These are phyloP conservation scores for Rhodotorula sp. DNA, from an alignment of 1,284 basidiomycete species.

Conservation along the genomic window DNA sequence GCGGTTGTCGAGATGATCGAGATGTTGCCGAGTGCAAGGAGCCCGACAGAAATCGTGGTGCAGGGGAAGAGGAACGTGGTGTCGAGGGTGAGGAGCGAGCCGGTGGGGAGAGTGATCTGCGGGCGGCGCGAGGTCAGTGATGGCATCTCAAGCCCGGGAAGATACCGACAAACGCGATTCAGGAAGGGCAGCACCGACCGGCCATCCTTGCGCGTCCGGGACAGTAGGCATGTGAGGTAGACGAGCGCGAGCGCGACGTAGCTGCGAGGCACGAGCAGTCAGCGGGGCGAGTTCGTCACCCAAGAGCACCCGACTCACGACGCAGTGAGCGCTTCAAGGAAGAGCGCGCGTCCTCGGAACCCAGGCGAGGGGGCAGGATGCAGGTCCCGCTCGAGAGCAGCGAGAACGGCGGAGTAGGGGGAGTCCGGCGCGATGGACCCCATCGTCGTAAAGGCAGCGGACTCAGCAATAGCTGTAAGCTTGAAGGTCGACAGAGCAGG, in stretches of 20 bases:
- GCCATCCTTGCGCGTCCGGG: background rate
- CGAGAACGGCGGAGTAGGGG: background rate
- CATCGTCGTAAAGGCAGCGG: background rate
- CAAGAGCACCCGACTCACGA: background rate
- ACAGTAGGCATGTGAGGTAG: background rate
- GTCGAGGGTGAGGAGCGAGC: conserved; percentile 1
- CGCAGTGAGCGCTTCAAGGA: background rate
- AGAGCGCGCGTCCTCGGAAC: background rate
- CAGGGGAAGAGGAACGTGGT: background rate
- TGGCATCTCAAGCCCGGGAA: background rate
- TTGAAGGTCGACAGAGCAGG: no score
- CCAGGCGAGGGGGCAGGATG: background rate
- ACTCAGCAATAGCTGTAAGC: no score
- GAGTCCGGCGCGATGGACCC: background rate
- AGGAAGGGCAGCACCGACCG: background rate
- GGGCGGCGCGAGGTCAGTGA: background rate
- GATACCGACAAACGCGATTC: background rate
- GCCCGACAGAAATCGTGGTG: background rate
- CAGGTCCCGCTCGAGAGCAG: background rate
- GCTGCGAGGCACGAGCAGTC: background rate
- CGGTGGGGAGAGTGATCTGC: background rate
- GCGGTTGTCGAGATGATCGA: background rate
- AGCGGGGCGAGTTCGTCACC: no score
- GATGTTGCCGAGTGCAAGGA: background rate
- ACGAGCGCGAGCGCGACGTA: background rate